Conservation (phyloP, 148 eudicot species). For the Vaccinium corymbosum region DNA sequence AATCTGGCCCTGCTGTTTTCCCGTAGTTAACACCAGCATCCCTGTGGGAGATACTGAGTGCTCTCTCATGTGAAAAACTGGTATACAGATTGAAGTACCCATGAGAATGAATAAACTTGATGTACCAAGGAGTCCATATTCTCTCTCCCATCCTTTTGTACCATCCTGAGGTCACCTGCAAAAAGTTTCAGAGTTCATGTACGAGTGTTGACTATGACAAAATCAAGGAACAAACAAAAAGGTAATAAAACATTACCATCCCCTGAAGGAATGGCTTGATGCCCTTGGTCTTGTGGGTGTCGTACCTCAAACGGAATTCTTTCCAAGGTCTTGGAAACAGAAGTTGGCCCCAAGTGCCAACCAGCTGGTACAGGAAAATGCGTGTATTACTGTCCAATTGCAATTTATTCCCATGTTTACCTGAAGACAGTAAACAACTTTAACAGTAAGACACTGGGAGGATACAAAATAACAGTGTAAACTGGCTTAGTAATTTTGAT, state of each 20-base stretch:
- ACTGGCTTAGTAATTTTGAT: background rate
- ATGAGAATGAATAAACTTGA: conserved; percentile 70
- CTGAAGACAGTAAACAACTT: conserved; percentile 34
- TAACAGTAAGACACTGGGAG: conserved; percentile 10
- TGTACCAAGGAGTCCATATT: conserved; percentile 99
- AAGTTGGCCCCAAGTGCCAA: conserved; percentile 99
- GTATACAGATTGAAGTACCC: conserved; percentile 90
- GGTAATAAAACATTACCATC: conserved; percentile 51
- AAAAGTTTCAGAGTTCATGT: conserved; percentile 5
- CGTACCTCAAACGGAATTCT: conserved; percentile 95
- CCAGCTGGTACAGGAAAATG: conserved; percentile 87
- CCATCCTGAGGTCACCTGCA: conserved; percentile 95
- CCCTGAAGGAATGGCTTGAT: conserved; percentile 83
- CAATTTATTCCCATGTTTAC: conserved; percentile 93
- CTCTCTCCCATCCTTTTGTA: conserved; percentile 90
- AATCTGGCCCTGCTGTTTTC: conserved; percentile 90
- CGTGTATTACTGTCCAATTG: conserved; percentile 56
- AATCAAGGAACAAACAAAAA: background rate
- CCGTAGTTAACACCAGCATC: conserved; percentile 95
- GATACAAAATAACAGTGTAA: background rate
- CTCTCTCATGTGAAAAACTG: conserved; percentile 65
- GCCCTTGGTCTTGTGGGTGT: conserved; percentile 74
- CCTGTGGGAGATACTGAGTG: conserved; percentile 83
- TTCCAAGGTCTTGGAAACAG: conserved; percentile 97
- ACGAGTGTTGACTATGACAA: background rate